Evolutionary conservation across 805 yeast genomes (phyloP).

Genomic region (Saccharomycopsis guyanensis): DNA sequence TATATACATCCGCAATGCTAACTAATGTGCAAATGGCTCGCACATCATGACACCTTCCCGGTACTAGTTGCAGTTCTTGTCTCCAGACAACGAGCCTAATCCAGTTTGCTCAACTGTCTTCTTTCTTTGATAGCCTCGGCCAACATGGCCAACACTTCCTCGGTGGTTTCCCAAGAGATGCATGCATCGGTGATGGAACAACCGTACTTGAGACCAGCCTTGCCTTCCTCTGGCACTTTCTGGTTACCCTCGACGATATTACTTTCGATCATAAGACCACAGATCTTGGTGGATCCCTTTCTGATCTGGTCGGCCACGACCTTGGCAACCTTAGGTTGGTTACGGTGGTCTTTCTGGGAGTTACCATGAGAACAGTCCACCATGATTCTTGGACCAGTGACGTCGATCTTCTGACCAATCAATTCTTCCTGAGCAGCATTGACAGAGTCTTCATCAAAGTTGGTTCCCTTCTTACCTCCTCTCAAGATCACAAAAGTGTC

Average conservation of each 20-base stretch:
- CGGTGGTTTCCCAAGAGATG: constrained; percentile 88
- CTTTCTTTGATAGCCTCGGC: constrained; percentile 80
- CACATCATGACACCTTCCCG: too few relatives aligned
- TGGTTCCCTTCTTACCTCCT: constrained; percentile 93
- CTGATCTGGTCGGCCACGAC: constrained; percentile 77
- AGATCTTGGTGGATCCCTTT: constrained; percentile 69
- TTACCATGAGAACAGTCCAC: constrained; percentile 98
- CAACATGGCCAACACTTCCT: constrained; percentile 64
- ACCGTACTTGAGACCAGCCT: constrained; percentile 71
- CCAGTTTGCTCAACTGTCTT: too few relatives aligned
- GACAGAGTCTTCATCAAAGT: constrained; percentile 79
- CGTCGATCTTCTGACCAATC: constrained; percentile 26
- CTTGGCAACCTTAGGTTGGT: constrained; percentile 89
- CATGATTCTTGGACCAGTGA: constrained; percentile 58
- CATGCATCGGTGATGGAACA: constrained; percentile 97
- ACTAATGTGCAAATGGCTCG: too few relatives aligned
- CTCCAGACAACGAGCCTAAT: too few relatives aligned
- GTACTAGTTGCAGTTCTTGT: too few relatives aligned
- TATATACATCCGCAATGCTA: too few relatives aligned
- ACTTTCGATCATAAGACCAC: constrained; percentile 95
- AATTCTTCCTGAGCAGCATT: constrained; percentile 64
- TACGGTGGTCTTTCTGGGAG: constrained; percentile 86
- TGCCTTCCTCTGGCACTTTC: constrained; percentile 57
- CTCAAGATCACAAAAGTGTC: constrained; percentile 90
- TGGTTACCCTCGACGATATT: constrained; percentile 90